Evolutionary conservation across 306 rosid genomes (phyloP), one percentile per base, ranked within the genome.

Genomic region (Hippophae tibetana): DNA sequence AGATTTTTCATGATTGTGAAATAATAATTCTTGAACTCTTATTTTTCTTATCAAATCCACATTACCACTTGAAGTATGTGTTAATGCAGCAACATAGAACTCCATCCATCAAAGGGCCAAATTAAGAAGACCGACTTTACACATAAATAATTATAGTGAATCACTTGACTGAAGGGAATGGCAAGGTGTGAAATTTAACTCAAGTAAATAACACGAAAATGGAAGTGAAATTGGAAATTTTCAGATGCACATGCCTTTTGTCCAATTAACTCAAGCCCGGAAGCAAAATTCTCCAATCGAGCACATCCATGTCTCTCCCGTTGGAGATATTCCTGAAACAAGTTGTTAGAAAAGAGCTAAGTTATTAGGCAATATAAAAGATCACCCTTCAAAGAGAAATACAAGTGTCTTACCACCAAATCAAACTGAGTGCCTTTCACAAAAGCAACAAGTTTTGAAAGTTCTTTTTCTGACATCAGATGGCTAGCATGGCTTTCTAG

Each of bases 391-490:
- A 55, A 63, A 10, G 43, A 54, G 7, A 63, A 54, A 31, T 49
- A 26, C 26, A 42, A 60, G 9, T 63, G 52, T 71, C 78, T 73
- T 75, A 92, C 99, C 82, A 92, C 96, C 69, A 92, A 84, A 84
- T 88, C 99, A 79, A 92, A 88, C 73, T 84, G 99, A 68, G 99
- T 84, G 79, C 96, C 95, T 69, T 92, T 84, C 69, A 85, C 99
- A 73, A 92, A 92, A 62, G 96, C 96, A 43, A 92, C 99, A 63
- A 92, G 99, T 82, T 88, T 92, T 51, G 99, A 88, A 44, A 85
- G 96, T 76, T 92, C 95, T 76, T 92, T 92, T 57, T 86, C 96
- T 5, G 96, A 78, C 96, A 92, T 92, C 73, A 92, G 72, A 76
- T 81, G 84, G 82, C 95, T 82, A 47, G 99, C 99, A 75, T 92